phyloP scores from a whole-genome alignment of 805 yeast species.

The Metschnikowia lunata region DNA sequence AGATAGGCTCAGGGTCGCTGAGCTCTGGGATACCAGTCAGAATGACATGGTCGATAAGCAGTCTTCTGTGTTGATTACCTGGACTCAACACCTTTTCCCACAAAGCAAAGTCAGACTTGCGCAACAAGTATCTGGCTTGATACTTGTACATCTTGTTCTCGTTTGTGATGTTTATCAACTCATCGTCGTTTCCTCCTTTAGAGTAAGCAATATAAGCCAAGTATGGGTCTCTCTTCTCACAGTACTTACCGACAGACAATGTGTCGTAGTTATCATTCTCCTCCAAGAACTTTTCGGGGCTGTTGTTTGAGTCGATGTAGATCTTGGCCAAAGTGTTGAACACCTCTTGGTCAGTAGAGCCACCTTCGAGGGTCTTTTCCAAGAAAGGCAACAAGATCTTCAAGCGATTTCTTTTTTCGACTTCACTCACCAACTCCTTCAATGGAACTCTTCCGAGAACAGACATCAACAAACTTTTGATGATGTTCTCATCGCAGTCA shows the following conservation, averaged over 20 bases:
- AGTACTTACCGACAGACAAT: slow-evolving; percentile 92
- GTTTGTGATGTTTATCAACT: slow-evolving; percentile 85
- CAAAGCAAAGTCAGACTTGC: slow-evolving; percentile 77
- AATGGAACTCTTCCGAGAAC: slow-evolving; percentile 95
- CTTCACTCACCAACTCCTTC: slow-evolving; percentile 83
- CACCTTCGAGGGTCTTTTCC: slow-evolving; percentile 80
- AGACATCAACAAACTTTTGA: slow-evolving; percentile 72
- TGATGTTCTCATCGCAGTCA: slow-evolving; percentile 90
- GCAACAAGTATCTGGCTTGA: slow-evolving; percentile 93
- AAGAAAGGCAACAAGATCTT: slow-evolving; percentile 89
- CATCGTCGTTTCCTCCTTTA: slow-evolving; percentile 88
- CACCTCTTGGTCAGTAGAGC: slow-evolving; percentile 85
- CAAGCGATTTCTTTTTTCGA: slow-evolving; percentile 92
- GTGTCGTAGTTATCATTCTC: slow-evolving; percentile 90
- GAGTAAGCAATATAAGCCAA: slow-evolving; percentile 96
- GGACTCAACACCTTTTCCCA: slow-evolving; percentile 77
- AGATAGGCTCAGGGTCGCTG: slow-evolving; percentile 88
- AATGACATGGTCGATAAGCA: slow-evolving; percentile 87
- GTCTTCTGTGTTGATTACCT: slow-evolving; percentile 84
- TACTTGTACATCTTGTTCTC: slow-evolving; percentile 98
- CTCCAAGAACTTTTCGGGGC: slow-evolving; percentile 92
- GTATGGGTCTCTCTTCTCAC: slow-evolving; percentile 99
- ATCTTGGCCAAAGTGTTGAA: slow-evolving; percentile 95
- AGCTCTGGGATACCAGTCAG: slow-evolving; percentile 95
- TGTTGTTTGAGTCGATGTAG: slow-evolving; percentile 95